Conservation (phyloP, 345 rosid genomes). For the Brassica nigra region DNA sequence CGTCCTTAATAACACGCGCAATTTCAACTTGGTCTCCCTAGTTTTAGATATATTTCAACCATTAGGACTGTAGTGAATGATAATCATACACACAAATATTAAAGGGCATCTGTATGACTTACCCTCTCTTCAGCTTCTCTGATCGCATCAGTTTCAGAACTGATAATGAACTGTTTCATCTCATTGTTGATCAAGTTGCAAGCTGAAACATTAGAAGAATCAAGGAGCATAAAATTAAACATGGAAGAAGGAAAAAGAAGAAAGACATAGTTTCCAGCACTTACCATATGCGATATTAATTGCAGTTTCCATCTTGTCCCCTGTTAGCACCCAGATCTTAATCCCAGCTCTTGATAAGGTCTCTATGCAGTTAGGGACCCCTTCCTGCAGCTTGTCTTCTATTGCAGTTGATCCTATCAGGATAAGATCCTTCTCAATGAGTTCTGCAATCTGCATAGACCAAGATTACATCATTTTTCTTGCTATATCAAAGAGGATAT, state of each 20-base stretch:
- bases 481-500: not conserved
- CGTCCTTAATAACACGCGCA: constrained; percentile 78
- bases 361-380: constrained; percentile 92
- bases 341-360: constrained; percentile 96
- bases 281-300: constrained; percentile 93
- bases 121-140: constrained; percentile 72
- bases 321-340: constrained; percentile 97
- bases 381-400: constrained; percentile 99
- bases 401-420: constrained; percentile 94
- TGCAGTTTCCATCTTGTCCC: constrained; percentile 98
- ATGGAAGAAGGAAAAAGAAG: constrained; percentile 15
- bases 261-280: constrained; percentile 25
- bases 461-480: not conserved
- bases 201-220: constrained; percentile 54
- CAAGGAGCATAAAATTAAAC: not conserved
- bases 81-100: not conserved
- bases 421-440: constrained; percentile 80
- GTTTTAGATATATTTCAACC: not conserved
- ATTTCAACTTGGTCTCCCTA: constrained; percentile 68
- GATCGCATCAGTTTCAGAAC: constrained; percentile 88
- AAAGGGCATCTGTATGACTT: not conserved
- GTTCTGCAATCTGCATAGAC: constrained; percentile 76
- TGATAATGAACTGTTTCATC: constrained; percentile 90
- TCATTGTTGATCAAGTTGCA: constrained; percentile 93
- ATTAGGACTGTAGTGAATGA: not conserved